Base-by-base conservation (phyloP, 1,284 basidiomycete species). In the Jaminaea rosea region DNA sequence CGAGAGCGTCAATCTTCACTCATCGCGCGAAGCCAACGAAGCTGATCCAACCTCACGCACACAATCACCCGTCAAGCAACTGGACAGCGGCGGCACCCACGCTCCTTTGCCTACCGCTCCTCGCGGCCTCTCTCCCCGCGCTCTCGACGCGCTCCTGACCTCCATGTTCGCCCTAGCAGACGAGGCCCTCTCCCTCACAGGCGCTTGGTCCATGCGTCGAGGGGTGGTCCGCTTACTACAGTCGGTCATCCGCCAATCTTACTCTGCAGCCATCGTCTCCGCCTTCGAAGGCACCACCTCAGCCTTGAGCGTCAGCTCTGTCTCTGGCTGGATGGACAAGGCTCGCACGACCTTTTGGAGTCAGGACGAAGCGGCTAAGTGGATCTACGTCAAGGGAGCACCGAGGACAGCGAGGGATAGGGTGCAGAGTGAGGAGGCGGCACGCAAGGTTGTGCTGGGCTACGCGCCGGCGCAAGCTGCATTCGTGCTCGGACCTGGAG, bases 141-240 rank as follows among this genome's bases (percentile, higher is more conserved):
- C 73, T 28, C 55, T 75, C 13, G 69, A 73, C 55, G 65, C 64
- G 54, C 54, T 75, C 6, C 60, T 75, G 10, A 63, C 69, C 5
- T 67, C 68, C 21, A 56, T 72, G n/a, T 72, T 75, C 58, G 65
- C 66, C 9, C 70, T 74, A 9, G 65, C 69, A 2, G 66, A 74
- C 46, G 72, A 74, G 47, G 73, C 73, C 1, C 72, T 74, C 48
- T 65, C 71, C 46, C 59, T 75, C 42, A 63, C 70, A 37, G 71
- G 67, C 31, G 63, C 60, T 1, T 75, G 73, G 73, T 73, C 68
- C 17, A 36, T 75, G 34, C 65, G 68, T 9, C 59, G 71, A 11
- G 73, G 73, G 24, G 67, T 75, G 57, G 55, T 75, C 50, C 64
- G 69, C 13, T 62, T 75, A 13, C 56, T 75, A 8, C 71, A 75